Evolutionary conservation across 2,329 filamentous ascomycete genomes (phyloP).

Genomic region (Hirsutella rhossiliensis): DNA sequence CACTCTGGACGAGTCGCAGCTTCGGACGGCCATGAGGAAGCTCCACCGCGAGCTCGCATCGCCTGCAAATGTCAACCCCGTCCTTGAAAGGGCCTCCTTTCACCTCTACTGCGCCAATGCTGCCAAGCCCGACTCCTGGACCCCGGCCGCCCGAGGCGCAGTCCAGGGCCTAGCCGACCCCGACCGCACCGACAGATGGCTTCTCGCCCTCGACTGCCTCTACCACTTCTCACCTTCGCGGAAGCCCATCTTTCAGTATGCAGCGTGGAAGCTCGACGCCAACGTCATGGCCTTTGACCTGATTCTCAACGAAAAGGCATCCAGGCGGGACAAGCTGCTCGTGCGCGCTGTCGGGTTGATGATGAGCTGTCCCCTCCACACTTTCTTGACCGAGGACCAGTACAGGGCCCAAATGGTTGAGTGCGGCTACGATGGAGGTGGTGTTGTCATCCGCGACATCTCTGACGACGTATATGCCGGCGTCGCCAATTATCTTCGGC

Average conservation of each 20-base stretch:
- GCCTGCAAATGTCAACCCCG: background rate
- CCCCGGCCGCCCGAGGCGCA: constrained; percentile 8
- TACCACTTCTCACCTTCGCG: constrained; percentile 46
- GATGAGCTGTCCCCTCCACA: constrained; percentile 33
- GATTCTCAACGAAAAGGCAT: constrained; percentile 22
- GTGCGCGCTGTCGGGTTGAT: constrained; percentile 30
- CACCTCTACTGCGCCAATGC: constrained; percentile 37
- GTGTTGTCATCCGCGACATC: constrained; percentile 35
- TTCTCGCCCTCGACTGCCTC: constrained; percentile 42
- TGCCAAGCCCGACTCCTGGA: constrained; percentile 32
- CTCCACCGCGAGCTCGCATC: constrained; percentile 12
- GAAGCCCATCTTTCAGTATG: constrained; percentile 29
- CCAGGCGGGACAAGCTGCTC: constrained; percentile 15
- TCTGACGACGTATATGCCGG: constrained; percentile 40
- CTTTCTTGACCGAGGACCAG: constrained; percentile 32
- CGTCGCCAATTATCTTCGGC: constrained; percentile 29
- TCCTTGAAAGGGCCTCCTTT: constrained; percentile 11
- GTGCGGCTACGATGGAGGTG: constrained; percentile 31
- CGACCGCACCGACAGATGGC: constrained; percentile 26
- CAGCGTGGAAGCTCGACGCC: constrained; percentile 27
- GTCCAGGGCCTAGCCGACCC: constrained; percentile 14
- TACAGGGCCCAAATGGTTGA: constrained; percentile 32
- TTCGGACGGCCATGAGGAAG: constrained; percentile 20
- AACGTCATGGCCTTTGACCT: constrained; percentile 45
- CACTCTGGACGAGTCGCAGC: constrained; percentile 35